phyloP scores from a whole-genome alignment of 306 rosid species.

The Gynostemma pentaphyllum region DNA sequence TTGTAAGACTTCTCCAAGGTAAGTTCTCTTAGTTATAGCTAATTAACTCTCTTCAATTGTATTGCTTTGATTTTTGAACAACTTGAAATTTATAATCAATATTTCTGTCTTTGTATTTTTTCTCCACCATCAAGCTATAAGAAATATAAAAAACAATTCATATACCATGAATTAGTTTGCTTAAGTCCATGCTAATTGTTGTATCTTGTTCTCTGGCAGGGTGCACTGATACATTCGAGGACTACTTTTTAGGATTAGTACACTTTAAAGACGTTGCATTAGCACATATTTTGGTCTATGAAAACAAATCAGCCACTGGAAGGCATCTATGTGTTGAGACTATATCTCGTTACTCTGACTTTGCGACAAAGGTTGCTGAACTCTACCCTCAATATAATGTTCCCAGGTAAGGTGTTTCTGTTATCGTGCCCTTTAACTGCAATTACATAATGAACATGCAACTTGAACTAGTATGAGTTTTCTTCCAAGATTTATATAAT shows the following conservation, averaged over 20 bases:
- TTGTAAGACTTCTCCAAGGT: slow-evolving; percentile 74
- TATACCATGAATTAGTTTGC: not conserved
- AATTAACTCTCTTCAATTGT: not conserved
- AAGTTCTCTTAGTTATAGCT: not conserved
- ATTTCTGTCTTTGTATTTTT: not conserved
- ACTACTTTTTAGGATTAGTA: slow-evolving; percentile 55
- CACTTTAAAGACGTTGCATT: slow-evolving; percentile 90
- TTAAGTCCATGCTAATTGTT: not conserved
- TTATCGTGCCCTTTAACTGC: not conserved
- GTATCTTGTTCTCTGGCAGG: slow-evolving; percentile 33
- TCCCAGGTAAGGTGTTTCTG: slow-evolving; percentile 38
- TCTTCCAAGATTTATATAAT: not conserved
- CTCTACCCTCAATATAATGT: slow-evolving; percentile 66
- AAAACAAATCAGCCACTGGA: slow-evolving; percentile 67
- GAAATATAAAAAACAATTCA: not conserved
- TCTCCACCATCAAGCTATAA: not conserved
- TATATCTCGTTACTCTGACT: slow-evolving; percentile 69
- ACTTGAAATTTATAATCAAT: too few relatives aligned
- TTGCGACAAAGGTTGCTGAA: slow-evolving; percentile 68
- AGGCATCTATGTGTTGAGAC: slow-evolving; percentile 79
- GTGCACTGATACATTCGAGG: slow-evolving; percentile 48
- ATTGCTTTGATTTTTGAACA: too few relatives aligned
- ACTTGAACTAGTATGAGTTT: not conserved
- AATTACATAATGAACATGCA: not conserved
- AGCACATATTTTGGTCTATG: slow-evolving; percentile 77